These are phyloP conservation scores for Mycena latifolia DNA, from an alignment of 768 basidiomycete species.

Conservation along the genomic window DNA sequence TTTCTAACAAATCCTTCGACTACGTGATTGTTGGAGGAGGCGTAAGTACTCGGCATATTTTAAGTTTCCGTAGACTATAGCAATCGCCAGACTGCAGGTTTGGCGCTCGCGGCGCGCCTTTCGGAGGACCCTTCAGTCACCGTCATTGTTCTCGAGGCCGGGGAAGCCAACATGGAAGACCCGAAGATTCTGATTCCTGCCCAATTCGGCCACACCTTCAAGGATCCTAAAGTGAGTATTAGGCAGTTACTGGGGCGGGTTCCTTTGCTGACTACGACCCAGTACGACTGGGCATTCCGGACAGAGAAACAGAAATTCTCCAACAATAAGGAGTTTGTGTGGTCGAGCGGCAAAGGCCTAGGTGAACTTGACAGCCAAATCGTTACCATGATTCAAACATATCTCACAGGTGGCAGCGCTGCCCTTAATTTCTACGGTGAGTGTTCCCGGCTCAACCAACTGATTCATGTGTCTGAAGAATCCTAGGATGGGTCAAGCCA, in stretches of 20 bases:
- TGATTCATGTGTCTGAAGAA: neutral
- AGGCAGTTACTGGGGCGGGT: no score
- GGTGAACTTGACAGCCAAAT: no score
- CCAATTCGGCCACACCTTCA: constrained; percentile 44
- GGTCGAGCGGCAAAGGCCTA: constrained; percentile 50
- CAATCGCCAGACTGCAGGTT: constrained; percentile 48
- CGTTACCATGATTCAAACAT: no score
- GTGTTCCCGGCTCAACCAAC: constrained; percentile 12
- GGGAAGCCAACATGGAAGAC: constrained; percentile 47
- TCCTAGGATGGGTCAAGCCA: constrained; percentile 43
- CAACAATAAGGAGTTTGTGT: constrained; percentile 41
- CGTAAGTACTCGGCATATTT: constrained; percentile 12
- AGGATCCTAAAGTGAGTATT: constrained; percentile 40
- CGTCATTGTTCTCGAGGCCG: constrained; percentile 56
- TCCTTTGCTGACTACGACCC: no score
- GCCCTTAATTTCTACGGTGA: constrained; percentile 55
- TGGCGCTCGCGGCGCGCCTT: constrained; percentile 57
- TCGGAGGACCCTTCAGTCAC: constrained; percentile 51
- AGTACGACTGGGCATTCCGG: constrained; percentile 53
- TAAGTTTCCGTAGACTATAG: neutral
- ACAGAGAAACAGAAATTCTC: constrained; percentile 45
- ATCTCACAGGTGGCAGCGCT: constrained; percentile 55
- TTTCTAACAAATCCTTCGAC: constrained; percentile 39
- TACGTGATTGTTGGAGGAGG: constrained; percentile 47
- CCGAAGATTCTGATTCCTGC: constrained; percentile 49